Evolutionary conservation across 257 asterid species (phyloP), one percentile per base, ranked within the genome.

Genomic region (Solanum virginianum): DNA sequence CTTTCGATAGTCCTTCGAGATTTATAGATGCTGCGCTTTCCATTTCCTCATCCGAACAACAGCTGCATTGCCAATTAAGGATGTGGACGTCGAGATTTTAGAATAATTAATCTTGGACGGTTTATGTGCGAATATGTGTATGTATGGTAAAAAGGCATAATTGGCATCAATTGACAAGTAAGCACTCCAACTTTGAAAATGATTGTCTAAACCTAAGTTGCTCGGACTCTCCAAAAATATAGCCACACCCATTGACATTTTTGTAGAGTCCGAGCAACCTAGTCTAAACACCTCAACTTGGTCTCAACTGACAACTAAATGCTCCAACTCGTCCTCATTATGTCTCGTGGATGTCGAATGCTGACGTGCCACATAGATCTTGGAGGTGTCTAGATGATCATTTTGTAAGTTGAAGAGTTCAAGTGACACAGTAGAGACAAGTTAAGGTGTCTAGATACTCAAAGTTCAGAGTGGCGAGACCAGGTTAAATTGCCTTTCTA

Each of bases 1-100:
- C 96, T 12, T 87, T 80, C 47, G 51, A 65, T 16, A 87, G 63
- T 53, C 89, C 93, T 29, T 92, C 88, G 4, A 69, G 82, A 17
- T 85, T 63, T 60, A 72, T 70, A 1, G 65, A 77, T 77, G 65
- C 17, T 53, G 82, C 1, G 17, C 41, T 77, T 77, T 51, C 65
- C 26, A 77, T 77, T 51, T 77, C 82, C 65, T 51, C 41, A 6
- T 77, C 82, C 17, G 82, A 77, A 10, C 16, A 77, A 53, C 82
- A 51, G 65, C 8, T 53, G 65, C 47, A 53, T 51, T 77, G 8
- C 45, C 26, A 53, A 16, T 51, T 77, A 77, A 63, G 10, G 26
- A 51, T 22, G 9, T 15, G 5, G 81, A 12, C n/a, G 14, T 43
- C 41, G 41, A 36, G 41, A 36, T 36, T 36, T 18, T 20, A 41